Percentiles rank a stretch among this genome's conserved stretches.
phyloP scores from a whole-genome alignment of 2,329 filamentous ascomycete species.

The Sporothrix inflata region DNA sequence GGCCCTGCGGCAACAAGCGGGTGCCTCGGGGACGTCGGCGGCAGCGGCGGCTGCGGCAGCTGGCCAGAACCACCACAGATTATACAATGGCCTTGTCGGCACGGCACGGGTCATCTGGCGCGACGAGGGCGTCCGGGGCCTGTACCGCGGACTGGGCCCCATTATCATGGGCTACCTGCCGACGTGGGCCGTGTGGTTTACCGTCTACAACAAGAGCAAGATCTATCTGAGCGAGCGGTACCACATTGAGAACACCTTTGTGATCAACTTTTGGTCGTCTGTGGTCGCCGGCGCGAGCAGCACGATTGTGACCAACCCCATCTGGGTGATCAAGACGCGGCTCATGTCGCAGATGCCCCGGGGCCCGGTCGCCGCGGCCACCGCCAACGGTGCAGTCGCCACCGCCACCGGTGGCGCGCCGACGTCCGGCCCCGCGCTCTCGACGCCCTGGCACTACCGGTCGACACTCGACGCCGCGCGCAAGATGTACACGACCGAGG shows the following conservation, averaged over 20 bases:
- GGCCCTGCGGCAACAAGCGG: conserved; percentile 48
- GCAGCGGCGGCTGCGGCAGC: background rate
- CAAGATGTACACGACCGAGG: conserved; percentile 95
- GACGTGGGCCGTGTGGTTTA: conserved; percentile 98
- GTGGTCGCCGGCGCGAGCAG: conserved; percentile 89
- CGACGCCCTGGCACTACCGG: conserved; percentile 86
- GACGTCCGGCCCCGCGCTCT: conserved; percentile 57
- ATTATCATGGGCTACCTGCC: conserved; percentile 95
- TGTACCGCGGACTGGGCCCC: conserved; percentile 91
- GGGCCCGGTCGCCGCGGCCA: background rate
- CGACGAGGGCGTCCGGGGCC: conserved; percentile 83
- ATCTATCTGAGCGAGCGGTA: conserved; percentile 25
- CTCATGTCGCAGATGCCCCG: conserved; percentile 85
- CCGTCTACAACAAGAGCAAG: conserved; percentile 60
- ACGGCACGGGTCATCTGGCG: conserved; percentile 84
- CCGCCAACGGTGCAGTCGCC: conserved; percentile 13
- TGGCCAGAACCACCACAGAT: conserved; percentile 51
- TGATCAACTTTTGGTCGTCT: conserved; percentile 86
- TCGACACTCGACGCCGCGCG: conserved; percentile 87
- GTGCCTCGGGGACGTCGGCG: conserved; percentile 32
- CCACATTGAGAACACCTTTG: conserved; percentile 60
- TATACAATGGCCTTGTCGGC: conserved; percentile 86
- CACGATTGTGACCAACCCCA: conserved; percentile 93
- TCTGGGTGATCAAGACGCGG: conserved; percentile 98
- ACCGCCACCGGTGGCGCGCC: conserved; percentile 51